Base-by-base conservation (phyloP, 257 asterid species). In the Rhazya stricta region DNA sequence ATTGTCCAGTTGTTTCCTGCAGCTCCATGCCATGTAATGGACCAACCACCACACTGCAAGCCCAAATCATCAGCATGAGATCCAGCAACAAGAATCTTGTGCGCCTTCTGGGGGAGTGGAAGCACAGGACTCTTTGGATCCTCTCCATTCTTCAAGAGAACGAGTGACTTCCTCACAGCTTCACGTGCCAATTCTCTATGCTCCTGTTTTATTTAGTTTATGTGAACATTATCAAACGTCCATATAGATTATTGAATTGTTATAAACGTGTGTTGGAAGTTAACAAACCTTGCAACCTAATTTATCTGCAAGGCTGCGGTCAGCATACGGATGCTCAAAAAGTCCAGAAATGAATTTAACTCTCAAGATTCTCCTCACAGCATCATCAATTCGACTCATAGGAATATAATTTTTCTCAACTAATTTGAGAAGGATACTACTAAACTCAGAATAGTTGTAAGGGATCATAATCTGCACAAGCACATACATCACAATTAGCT, bases 81-180 rank as follows among this genome's bases (percentile, higher is more conserved):
- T 43, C 92, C 92, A 0, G 91, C 86, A 56, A 89, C 91, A 29
- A 88, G 82, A 70, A 89, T 76, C 68, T 83, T 84, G 54, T 60
- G 39, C 6, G 77, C 85, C 34, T 81, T 81, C 82, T 88, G 86
- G 32, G 83, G 69, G 6, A 86, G 91, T 18, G 92, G 96, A 61
- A 88, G 81, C 77, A 88, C 16, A 56, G 88, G 88, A 5, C 32
- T 72, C 42, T 71, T 58, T 11, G 76, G 36, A 62, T 51, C 71
- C 62, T 89, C 80, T 7, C 97, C 92, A 34, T 91, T 90, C 85
- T 91, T 91, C 68, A 91, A 57, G 8, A 91, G 84, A 45, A 91
- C 96, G 1, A 88, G 96, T 0, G 97, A 88, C 73, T 89, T 91
- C 80, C 97, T 83, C 67, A 91, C 97, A 1, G 92, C 96, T 84